Percentiles rank a stretch among this genome's conserved stretches.
phyloP scores from a whole-genome alignment of 208 protist genomes.

The Crithidia brevicula region DNA sequence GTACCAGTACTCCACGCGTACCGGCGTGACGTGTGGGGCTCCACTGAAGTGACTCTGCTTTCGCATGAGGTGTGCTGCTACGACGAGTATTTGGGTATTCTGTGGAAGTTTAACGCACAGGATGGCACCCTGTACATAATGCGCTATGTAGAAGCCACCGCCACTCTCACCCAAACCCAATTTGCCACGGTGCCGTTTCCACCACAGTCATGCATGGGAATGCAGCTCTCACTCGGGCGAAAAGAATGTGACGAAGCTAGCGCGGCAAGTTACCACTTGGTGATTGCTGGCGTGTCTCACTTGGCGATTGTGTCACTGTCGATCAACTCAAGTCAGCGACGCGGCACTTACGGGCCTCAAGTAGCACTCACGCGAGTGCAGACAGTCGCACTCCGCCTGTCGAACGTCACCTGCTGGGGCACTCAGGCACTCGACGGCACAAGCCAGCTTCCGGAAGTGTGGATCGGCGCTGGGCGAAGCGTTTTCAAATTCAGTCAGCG shows the following conservation, averaged over 20 bases:
- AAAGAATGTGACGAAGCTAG: neutral
- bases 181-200: constrained; percentile 19
- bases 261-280: neutral
- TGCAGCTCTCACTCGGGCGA: neutral
- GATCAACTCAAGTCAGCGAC: neutral
- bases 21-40: constrained; percentile 14
- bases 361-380: constrained; percentile 13
- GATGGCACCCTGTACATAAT: constrained; percentile 14
- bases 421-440: neutral
- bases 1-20: neutral
- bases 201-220: constrained; percentile 18
- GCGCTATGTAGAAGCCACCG: constrained; percentile 2
- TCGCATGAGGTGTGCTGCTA: constrained; percentile 25
- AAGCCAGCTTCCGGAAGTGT: constrained; percentile 2
- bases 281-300: constrained; percentile 1
- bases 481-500: constrained; percentile 18
- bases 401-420: constrained; percentile 27
- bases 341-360: neutral
- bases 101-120: constrained; percentile 23
- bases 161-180: neutral
- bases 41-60: constrained; percentile 9
- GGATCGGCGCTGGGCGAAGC: constrained; percentile 26
- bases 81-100: constrained; percentile 17
- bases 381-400: constrained; percentile 8
- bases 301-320: neutral